Conservation (phyloP, 352 stramenopile species). For the Lagenidium giganteum region DNA sequence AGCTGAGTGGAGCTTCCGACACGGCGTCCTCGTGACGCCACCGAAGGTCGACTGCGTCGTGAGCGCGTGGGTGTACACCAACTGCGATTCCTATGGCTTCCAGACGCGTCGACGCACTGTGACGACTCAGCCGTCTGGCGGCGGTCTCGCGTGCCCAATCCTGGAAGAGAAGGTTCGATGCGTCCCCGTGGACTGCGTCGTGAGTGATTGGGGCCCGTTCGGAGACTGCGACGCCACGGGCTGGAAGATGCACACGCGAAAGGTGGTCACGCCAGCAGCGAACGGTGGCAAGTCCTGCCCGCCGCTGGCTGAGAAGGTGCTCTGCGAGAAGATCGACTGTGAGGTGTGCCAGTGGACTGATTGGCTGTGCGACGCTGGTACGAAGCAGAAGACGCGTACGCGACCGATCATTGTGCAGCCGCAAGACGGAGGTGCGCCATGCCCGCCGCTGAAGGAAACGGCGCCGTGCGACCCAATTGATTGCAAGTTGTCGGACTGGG, state of each 20-base stretch:
- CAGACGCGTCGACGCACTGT: slow-evolving; percentile 16
- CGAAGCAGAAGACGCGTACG: slow-evolving; percentile 33
- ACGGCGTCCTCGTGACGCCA: too few species aligned
- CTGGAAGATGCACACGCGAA: neutral
- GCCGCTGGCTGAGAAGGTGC: slow-evolving; percentile 26
- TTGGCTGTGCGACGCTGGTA: slow-evolving; percentile 32
- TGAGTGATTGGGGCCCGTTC: slow-evolving; percentile 17
- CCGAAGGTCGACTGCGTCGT: slow-evolving; percentile 22
- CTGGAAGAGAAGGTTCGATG: slow-evolving; percentile 23
- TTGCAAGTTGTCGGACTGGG: slow-evolving; percentile 55
- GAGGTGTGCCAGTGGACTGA: slow-evolving; percentile 27
- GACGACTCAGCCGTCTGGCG: slow-evolving; percentile 4
- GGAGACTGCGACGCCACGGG: slow-evolving; percentile 11
- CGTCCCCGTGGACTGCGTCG: slow-evolving; percentile 23
- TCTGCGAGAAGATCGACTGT: slow-evolving; percentile 33
- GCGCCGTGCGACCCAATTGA: slow-evolving; percentile 38
- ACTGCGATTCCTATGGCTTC: slow-evolving; percentile 14
- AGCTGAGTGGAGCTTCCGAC: too few species aligned
- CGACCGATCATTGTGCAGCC: slow-evolving; percentile 41
- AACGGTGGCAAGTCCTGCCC: slow-evolving; percentile 44
- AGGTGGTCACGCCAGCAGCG: slow-evolving; percentile 17
- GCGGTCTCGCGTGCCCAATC: slow-evolving; percentile 17
- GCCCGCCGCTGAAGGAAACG: slow-evolving; percentile 28
- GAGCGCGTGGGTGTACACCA: slow-evolving; percentile 20
- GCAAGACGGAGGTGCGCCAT: slow-evolving; percentile 35